Evolutionary conservation across 352 stramenopile genomes (phyloP).

Genomic region (Phytophthora lateralis): DNA sequence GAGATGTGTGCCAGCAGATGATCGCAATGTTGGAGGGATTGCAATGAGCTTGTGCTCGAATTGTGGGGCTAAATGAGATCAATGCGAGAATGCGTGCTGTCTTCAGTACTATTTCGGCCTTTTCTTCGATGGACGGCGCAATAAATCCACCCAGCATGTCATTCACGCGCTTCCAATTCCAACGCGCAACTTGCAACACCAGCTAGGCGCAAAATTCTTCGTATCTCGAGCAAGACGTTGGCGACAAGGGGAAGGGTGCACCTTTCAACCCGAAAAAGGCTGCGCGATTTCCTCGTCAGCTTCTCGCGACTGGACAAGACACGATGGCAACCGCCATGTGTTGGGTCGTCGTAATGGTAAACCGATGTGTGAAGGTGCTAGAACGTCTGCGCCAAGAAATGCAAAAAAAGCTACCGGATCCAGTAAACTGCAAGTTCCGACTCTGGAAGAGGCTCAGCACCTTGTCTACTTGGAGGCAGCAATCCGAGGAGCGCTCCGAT

Average conservation of each 20-base stretch:
- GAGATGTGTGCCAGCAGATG: constrained; percentile 35
- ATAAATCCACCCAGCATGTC: too few relatives aligned
- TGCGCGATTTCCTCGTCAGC: constrained; percentile 77
- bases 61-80: constrained; percentile 31
- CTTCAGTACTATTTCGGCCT: too few relatives aligned
- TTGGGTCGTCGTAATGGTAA: constrained; percentile 72
- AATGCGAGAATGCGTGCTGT: too few relatives aligned
- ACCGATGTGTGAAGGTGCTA: constrained; percentile 46
- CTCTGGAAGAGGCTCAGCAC: constrained; percentile 34
- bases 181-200: too few relatives aligned
- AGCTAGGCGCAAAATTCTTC: too few relatives aligned
- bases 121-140: too few relatives aligned
- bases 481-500: constrained; percentile 51
- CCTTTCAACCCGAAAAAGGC: constrained; percentile 35
- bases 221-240: constrained; percentile 41
- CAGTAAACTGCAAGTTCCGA: constrained; percentile 26
- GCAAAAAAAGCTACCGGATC: constrained; percentile 40
- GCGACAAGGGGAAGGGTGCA: constrained; percentile 22
- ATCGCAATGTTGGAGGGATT: constrained; percentile 30
- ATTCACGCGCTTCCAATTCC: too few relatives aligned
- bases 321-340: constrained; percentile 66
- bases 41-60: constrained; percentile 22
- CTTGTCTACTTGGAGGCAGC: constrained; percentile 58
- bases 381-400: constrained; percentile 44
- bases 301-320: constrained; percentile 72